Conservation (phyloP, 352 stramenopile genomes). For the Phytophthora litchii region DNA sequence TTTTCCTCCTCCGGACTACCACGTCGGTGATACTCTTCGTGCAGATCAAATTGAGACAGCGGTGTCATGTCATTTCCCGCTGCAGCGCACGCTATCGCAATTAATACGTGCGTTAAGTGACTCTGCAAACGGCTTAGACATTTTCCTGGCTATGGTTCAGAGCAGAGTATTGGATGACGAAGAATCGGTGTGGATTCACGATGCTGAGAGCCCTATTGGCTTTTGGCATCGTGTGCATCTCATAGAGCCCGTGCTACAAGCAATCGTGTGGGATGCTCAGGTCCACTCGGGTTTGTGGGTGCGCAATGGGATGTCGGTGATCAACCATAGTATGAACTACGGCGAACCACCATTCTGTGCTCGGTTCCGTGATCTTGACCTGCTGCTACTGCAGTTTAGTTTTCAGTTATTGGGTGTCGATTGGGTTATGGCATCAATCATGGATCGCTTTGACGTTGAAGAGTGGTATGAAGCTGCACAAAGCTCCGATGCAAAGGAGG, state of each 20-base stretch:
- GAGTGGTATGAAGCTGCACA: constrained; percentile 60
- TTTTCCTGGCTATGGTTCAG: constrained; percentile 63
- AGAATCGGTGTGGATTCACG: constrained; percentile 65
- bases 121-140: constrained; percentile 53
- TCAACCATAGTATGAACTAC: constrained; percentile 92
- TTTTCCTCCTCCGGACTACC: constrained; percentile 68
- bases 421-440: constrained; percentile 78
- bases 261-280: constrained; percentile 89
- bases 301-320: constrained; percentile 82
- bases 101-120: constrained; percentile 75
- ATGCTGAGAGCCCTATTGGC: constrained; percentile 57
- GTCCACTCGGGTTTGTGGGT: constrained; percentile 87
- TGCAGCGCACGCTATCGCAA: constrained; percentile 79
- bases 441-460: constrained; percentile 69
- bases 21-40: constrained; percentile 58
- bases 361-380: constrained; percentile 82
- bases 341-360: constrained; percentile 87
- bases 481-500: constrained; percentile 51
- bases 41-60: constrained; percentile 63
- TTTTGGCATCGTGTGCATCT: constrained; percentile 86
- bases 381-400: constrained; percentile 81
- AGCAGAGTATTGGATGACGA: constrained; percentile 28
- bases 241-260: constrained; percentile 78
- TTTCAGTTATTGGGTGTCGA: constrained; percentile 77
- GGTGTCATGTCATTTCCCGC: constrained; percentile 81